Conservation (phyloP, 1,284 basidiomycete genomes). For the Leccinum holopus region DNA sequence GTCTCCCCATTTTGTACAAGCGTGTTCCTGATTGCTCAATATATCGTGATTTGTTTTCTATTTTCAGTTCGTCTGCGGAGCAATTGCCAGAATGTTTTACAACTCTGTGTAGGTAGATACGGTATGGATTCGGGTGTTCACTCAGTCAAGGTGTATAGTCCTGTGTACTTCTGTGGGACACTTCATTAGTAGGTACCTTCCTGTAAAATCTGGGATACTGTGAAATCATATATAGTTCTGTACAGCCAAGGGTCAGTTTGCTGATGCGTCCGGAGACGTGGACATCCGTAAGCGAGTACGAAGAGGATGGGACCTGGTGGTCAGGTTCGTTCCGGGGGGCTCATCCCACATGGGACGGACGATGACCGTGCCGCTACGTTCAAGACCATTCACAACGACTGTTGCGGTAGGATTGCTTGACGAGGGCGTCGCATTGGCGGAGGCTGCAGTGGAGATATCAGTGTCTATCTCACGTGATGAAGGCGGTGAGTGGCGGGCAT, state of each 20-base stretch:
- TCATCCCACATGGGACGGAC: slow-evolving; percentile 63
- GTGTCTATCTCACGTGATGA: slow-evolving; percentile 47
- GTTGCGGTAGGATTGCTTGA: slow-evolving; percentile 59
- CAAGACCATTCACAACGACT: slow-evolving; percentile 54
- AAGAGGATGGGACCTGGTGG: slow-evolving; percentile 34
- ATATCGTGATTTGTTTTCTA: too few relatives aligned
- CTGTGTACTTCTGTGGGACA: neutral
- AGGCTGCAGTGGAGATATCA: slow-evolving; percentile 59
- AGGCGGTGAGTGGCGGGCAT: slow-evolving; percentile 23
- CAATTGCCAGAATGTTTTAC: too few relatives aligned
- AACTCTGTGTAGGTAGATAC: too few relatives aligned
- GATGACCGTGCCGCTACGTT: slow-evolving; percentile 74
- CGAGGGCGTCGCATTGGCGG: slow-evolving; percentile 57
- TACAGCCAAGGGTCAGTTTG: neutral
- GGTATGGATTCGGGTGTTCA: neutral
- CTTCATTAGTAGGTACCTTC: neutral
- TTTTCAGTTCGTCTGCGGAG: too few relatives aligned
- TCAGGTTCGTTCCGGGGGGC: slow-evolving; percentile 24
- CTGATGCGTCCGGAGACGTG: slow-evolving; percentile 39
- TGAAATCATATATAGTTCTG: neutral
- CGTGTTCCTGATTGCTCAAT: too few relatives aligned
- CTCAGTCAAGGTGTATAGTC: neutral
- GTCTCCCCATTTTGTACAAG: too few relatives aligned
- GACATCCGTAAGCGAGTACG: slow-evolving; percentile 35
- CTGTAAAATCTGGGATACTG: neutral